Percentiles rank a stretch among this genome's conserved stretches.
Conservation (phyloP, 2,329 filamentous ascomycete genomes). For the Coniochaeta ligniaria region DNA sequence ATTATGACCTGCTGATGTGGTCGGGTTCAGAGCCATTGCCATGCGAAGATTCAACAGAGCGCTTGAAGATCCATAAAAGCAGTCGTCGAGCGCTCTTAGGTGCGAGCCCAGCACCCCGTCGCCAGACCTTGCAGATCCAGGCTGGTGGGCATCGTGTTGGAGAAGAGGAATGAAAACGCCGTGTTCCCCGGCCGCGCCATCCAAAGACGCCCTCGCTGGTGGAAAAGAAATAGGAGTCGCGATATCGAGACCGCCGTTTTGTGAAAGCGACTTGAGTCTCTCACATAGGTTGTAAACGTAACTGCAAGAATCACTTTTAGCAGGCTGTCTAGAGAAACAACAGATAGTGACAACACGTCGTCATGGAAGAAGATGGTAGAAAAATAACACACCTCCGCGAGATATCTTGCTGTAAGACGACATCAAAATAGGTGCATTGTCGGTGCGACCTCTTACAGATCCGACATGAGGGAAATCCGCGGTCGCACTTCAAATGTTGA, state of each 20-base stretch:
- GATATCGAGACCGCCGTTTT: neutral
- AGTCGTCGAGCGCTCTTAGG: neutral
- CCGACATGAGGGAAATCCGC: neutral
- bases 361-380: neutral
- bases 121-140: neutral
- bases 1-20: neutral
- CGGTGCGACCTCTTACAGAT: neutral
- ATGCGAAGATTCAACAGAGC: neutral
- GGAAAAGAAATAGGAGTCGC: neutral
- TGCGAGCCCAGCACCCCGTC: neutral
- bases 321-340: neutral
- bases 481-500: neutral
- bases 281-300: neutral
- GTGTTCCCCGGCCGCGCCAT: neutral
- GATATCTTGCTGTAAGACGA: neutral
- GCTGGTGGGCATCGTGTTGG: neutral
- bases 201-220: neutral
- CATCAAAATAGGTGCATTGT: neutral
- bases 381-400: neutral
- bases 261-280: neutral
- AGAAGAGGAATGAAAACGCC: neutral
- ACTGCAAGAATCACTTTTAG: neutral
- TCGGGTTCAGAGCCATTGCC: neutral
- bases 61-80: neutral
- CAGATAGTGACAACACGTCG: neutral